Base-by-base conservation (phyloP, 371 early-diverging fungal species). In the Coemansia sp. region DNA sequence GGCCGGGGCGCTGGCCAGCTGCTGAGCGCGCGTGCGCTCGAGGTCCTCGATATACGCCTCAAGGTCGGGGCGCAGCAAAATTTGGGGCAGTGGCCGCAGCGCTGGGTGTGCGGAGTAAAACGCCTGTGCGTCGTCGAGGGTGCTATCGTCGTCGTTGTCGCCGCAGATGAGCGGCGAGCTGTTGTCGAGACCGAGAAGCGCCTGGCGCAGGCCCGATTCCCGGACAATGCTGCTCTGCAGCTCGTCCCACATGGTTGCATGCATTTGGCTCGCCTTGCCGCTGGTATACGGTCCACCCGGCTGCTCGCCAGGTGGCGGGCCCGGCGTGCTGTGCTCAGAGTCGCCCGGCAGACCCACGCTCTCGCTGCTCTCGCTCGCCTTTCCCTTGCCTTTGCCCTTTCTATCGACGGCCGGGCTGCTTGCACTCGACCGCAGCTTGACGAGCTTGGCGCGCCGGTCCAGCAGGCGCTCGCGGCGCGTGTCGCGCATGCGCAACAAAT, bases 401-500 rank as follows among this genome's bases (percentile, higher is more conserved):
- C 62, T 38, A 26, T 51, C 53, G 36, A 26, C 8, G 4, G 49
- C 11, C 16, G 43, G 6, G 3, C 40, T 35, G 57, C 33, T 12
- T 31, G 42, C 48, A 20, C n/a, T 30, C 2, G 31, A 51, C 30
- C 34, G 20, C 34, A 45, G 50, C 40, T 52, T 42, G 11, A 47
- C 41, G 12, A 31, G 57, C 38, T 58, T 62, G 54, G 55, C 63
- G n/a, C 71, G 58, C 12, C 61, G 59, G 59, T 67, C 68, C 20
- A 76, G 63, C 48, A 76, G 56, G 33, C 53, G 60, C 36, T 72
- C 72, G 54, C 74, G 76, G 10, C 74, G 63, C 1, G 64, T 36
- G 59, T 76, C 76, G 43, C 68, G 74, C 38, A 63, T 40, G 48
- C 76, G 76, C 50, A 76, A 30, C 40, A 76, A 63, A 16, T 76